phyloP scores from a whole-genome alignment of 2,329 filamentous ascomycete species.

The Mariannaea elegans region DNA sequence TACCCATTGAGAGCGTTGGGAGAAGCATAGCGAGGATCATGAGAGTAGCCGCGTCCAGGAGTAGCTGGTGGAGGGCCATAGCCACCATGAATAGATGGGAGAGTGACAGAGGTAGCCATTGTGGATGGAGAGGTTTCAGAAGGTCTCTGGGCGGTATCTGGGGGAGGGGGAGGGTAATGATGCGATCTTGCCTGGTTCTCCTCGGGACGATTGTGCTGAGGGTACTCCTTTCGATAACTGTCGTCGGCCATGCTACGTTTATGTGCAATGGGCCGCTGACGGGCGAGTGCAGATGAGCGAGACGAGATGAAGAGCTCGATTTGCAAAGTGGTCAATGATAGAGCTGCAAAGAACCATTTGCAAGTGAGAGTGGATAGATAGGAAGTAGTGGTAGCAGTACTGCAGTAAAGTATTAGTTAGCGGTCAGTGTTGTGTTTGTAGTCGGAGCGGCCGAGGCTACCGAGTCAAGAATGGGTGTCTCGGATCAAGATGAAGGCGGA shows the following conservation, averaged over 20 bases:
- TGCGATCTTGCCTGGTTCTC: slow-evolving; percentile 53
- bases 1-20: slow-evolving; percentile 58
- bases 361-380: slow-evolving; percentile 12
- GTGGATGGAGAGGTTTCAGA: slow-evolving; percentile 40
- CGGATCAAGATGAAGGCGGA: slow-evolving; percentile 37
- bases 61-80: slow-evolving; percentile 46
- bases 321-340: slow-evolving; percentile 17
- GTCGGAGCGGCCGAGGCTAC: slow-evolving; percentile 27
- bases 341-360: slow-evolving; percentile 34
- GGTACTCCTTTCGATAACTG: slow-evolving; percentile 49
- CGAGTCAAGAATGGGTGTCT: slow-evolving; percentile 39
- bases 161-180: slow-evolving; percentile 47
- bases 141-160: slow-evolving; percentile 51
- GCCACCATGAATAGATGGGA: slow-evolving; percentile 59
- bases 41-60: slow-evolving; percentile 45
- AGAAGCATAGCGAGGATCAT: slow-evolving; percentile 53
- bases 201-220: slow-evolving; percentile 47
- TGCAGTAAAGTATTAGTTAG: slow-evolving; percentile 5
- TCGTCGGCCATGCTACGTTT: slow-evolving; percentile 52
- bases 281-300: slow-evolving; percentile 33
- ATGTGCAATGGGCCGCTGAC: slow-evolving; percentile 38
- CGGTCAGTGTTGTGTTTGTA: slow-evolving; percentile 12
- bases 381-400: slow-evolving; percentile 6
- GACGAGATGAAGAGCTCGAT: slow-evolving; percentile 22
- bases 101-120: slow-evolving; percentile 57